Base-by-base conservation (phyloP, 2,329 filamentous ascomycete genomes). In the Pyricularia sp. region DNA sequence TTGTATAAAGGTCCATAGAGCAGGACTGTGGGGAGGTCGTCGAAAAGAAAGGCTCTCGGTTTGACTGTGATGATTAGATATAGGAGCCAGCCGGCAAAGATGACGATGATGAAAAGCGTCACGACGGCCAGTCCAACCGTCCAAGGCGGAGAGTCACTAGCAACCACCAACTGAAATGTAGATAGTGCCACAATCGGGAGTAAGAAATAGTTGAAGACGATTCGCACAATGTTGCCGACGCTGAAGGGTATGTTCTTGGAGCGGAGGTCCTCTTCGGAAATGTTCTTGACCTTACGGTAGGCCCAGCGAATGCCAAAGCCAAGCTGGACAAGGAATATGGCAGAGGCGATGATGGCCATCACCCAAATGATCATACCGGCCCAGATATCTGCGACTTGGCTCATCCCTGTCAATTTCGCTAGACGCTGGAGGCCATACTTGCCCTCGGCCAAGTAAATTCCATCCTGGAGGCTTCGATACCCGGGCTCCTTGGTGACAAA, bases 1-100 rank as follows among this genome's bases (percentile, higher is more conserved):
- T 99, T 99, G 79, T 99, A 99, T 9, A 99, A 83, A 5, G 95
- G 93, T 0, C 95, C 95, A 74, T 97, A 98, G 0, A 93, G 85
- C 2, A 99, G 84, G 10, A 98, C 89, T 0, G 93, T 97, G 7
- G 93, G 89, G 66, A 99, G 84, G 75, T 98, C 93, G 78, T 99
- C 95, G 77, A 97, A 99, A 11, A 99, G 84, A 72, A 93, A 91
- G 1, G 93, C 91, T 70, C 93, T 90, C 6, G 94, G 94, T 72
- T 91, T 89, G 0, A 92, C 95, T 28, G 84, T 88, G 69, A 90
- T 88, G 74, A 98, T 94, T 67, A 97, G 83, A 75, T 88, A 88
- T 65, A 97, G 86, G 30, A 97, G 86, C 89, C 93, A 97, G 31
- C 83, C 83, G 1, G 91, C 88, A 76, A 94, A 92, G 42, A 85